These are phyloP conservation scores for Borovskyia barvae DNA, from an alignment of 208 protist genomes.

Conservation along the genomic window DNA sequence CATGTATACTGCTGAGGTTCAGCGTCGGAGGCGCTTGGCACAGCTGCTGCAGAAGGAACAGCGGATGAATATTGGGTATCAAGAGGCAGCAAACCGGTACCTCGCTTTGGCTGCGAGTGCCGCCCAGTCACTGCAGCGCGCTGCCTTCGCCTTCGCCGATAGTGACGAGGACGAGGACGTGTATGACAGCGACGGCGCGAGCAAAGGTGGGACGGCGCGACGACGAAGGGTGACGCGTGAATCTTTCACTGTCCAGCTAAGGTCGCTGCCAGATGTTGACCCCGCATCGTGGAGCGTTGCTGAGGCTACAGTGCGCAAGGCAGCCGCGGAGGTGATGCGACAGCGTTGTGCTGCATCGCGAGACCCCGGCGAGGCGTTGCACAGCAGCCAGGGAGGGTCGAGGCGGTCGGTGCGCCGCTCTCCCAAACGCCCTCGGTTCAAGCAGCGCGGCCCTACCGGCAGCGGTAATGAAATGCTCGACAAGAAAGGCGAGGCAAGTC, in stretches of 20 bases:
- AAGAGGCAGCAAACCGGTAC: constrained; percentile 24
- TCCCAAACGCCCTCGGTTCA: no score
- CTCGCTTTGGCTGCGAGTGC: constrained; percentile 15
- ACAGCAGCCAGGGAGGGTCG: no score
- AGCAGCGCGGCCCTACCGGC: no score
- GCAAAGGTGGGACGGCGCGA: neutral
- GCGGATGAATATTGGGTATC: constrained; percentile 47
- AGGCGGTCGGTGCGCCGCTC: no score
- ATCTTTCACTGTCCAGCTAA: constrained; percentile 16
- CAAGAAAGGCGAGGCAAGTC: no score
- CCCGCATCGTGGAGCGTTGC: constrained; percentile 16
- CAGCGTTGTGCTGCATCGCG: no score
- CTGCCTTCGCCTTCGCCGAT: constrained; percentile 19
- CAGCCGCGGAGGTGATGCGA: constrained; percentile 3
- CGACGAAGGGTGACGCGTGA: neutral
- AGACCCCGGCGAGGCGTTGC: no score
- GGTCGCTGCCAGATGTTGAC: constrained; percentile 19
- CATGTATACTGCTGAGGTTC: constrained; percentile 18
- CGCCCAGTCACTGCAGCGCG: constrained; percentile 27
- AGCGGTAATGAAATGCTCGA: neutral
- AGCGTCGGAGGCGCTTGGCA: constrained; percentile 23
- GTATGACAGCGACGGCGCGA: neutral
- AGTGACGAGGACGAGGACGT: constrained; percentile 6
- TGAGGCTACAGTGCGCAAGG: constrained; percentile 12
- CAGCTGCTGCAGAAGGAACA: constrained; percentile 27